A percentile compares a stretch with the other conserved stretches of the same genome.
These are phyloP conservation scores for Colletotrichum sidae DNA, from an alignment of 2,329 filamentous ascomycete species.

Conservation along the genomic window DNA sequence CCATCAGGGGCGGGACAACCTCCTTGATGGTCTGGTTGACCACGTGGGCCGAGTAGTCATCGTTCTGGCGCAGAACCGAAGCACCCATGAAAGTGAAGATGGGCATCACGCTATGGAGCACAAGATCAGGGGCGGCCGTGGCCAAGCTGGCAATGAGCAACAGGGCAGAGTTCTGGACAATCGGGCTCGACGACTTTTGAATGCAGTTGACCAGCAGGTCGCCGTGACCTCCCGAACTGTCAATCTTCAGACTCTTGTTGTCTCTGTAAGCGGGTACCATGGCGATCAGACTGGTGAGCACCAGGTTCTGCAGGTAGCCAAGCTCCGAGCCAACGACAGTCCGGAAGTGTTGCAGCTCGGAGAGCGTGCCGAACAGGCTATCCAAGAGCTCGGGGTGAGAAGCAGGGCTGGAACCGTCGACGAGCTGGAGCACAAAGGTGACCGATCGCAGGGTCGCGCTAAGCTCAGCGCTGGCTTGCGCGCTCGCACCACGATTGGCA, in stretches of 20 bases:
- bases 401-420: slow-evolving; percentile 83
- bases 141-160: slow-evolving; percentile 89
- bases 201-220: slow-evolving; percentile 96
- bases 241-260: slow-evolving; percentile 72
- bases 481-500: slow-evolving; percentile 68
- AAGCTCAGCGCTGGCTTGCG: slow-evolving; percentile 73
- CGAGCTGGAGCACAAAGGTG: slow-evolving; percentile 88
- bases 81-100: slow-evolving; percentile 99
- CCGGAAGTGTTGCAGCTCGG: slow-evolving; percentile 87
- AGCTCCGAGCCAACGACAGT: slow-evolving; percentile 85
- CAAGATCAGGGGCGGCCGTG: slow-evolving; percentile 87
- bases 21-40: slow-evolving; percentile 95
- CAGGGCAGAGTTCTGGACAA: slow-evolving; percentile 92
- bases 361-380: slow-evolving; percentile 85
- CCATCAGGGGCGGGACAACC: slow-evolving; percentile 91
- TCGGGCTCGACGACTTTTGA: slow-evolving; percentile 88
- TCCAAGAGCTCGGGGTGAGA: slow-evolving; percentile 81
- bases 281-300: slow-evolving; percentile 82
- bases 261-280: slow-evolving; percentile 83
- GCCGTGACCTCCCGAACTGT: slow-evolving; percentile 83
- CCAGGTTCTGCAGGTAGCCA: slow-evolving; percentile 88
- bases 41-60: slow-evolving; percentile 96
- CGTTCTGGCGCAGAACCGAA: slow-evolving; percentile 89
- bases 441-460: slow-evolving; percentile 78
- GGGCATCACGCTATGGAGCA: slow-evolving; percentile 98